Conservation (phyloP, 345 rosid genomes). For the Brassica cretica region DNA sequence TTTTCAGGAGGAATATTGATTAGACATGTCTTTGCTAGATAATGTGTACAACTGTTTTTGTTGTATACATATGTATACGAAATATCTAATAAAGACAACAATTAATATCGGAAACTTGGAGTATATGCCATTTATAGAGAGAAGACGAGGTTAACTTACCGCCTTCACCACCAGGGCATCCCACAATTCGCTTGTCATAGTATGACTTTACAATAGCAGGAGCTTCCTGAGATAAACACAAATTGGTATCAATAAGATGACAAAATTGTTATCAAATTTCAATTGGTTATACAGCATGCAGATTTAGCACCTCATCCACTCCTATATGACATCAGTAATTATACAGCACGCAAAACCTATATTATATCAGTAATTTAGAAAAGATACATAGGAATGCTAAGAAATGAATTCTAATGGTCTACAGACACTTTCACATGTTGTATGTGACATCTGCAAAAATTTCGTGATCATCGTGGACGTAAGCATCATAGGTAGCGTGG, state of each 20-base stretch:
- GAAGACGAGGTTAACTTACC: constrained; percentile 37
- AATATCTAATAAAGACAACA: not conserved
- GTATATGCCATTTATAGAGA: not conserved
- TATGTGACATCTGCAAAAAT: not conserved
- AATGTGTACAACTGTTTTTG: not conserved
- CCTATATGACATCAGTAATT: not conserved
- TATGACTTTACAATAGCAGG: constrained; percentile 47
- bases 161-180: constrained; percentile 70
- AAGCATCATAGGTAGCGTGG: not conserved
- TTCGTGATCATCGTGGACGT: not conserved
- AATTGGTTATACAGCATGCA: not conserved
- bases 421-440: not conserved
- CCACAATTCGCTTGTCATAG: constrained; percentile 45
- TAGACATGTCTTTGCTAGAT: no score
- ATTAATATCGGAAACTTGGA: not conserved
- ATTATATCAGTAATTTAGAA: not conserved
- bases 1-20: no score
- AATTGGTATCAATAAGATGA: not conserved
- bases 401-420: not conserved
- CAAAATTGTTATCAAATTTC: not conserved
- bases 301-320: not conserved
- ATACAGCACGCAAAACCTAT: not conserved
- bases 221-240: constrained; percentile 39
- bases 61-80: not conserved
- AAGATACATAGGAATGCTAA: not conserved